Conservation (phyloP, 345 rosid species). For the Rhodomyrtus tomentosa region DNA sequence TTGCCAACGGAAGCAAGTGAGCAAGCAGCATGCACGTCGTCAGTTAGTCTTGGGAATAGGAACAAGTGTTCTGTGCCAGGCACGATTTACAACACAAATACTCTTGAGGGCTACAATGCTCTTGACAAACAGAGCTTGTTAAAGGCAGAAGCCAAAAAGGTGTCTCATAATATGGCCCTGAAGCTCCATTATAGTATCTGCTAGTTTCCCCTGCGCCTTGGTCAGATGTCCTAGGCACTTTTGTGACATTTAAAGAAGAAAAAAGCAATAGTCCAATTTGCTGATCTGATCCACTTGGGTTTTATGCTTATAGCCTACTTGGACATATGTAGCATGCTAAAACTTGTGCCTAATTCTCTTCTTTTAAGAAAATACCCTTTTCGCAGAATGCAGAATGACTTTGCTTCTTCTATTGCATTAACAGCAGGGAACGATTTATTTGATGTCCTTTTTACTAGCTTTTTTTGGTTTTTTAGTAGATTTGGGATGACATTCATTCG, state of each 20-base stretch:
- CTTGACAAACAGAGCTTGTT: slow-evolving; percentile 56
- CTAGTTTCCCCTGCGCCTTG: not conserved
- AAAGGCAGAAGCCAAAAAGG: slow-evolving; percentile 67
- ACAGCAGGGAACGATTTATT: not conserved
- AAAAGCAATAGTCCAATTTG: not conserved
- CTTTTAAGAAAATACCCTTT: not conserved
- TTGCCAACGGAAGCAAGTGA: slow-evolving; percentile 31
- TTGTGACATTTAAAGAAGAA: not conserved
- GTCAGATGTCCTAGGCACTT: not conserved
- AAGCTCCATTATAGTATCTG: not conserved
- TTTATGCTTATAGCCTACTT: not conserved
- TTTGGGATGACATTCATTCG: slow-evolving; percentile 80
- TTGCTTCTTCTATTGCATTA: not conserved
- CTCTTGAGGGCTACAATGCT: slow-evolving; percentile 54
- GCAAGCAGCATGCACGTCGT: slow-evolving; percentile 16
- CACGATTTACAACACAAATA: slow-evolving; percentile 65
- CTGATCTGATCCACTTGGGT: not conserved
- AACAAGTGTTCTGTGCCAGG: slow-evolving; percentile 80
- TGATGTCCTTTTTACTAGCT: not conserved
- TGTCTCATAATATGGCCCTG: slow-evolving; percentile 2
- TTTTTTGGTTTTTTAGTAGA: slow-evolving; percentile 27
- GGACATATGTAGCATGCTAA: not conserved
- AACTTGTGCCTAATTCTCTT: not conserved
- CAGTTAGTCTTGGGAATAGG: slow-evolving; percentile 40
- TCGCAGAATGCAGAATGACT: not conserved